Conservation (phyloP, 2,329 filamentous ascomycete genomes). For the Penicillium sp. region DNA sequence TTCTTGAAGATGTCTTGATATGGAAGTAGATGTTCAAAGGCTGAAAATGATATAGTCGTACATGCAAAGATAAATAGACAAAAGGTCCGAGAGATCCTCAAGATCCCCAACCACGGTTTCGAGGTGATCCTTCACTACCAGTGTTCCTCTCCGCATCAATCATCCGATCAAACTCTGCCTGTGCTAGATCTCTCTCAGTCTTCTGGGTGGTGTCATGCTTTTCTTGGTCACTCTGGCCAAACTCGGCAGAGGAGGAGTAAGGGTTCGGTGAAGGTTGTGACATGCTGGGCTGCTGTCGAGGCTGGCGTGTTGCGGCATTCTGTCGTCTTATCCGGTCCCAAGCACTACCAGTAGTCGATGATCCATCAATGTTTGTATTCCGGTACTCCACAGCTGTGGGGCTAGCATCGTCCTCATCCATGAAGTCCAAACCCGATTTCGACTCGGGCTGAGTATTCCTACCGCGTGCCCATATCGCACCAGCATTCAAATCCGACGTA, state of each 20-base stretch:
- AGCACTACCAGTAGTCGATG: slow-evolving; percentile 27
- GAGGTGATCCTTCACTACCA: slow-evolving; percentile 18
- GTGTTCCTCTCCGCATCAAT: slow-evolving; percentile 42
- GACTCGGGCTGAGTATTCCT: slow-evolving; percentile 7
- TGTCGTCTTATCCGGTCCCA: slow-evolving; percentile 43
- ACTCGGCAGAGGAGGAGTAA: slow-evolving; percentile 1
- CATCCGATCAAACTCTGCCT: slow-evolving; percentile 46
- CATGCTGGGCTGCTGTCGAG: slow-evolving; percentile 1
- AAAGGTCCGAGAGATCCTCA: background rate
- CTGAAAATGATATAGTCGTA: slow-evolving; percentile 10
- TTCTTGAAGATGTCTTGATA: slow-evolving; percentile 1
- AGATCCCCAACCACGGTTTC: slow-evolving; percentile 20
- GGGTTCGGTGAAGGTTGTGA: background rate
- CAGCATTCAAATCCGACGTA: background rate
- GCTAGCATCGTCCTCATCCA: slow-evolving; percentile 41
- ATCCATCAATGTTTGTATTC: slow-evolving; percentile 13
- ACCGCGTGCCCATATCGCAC: slow-evolving; percentile 9
- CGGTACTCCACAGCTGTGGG: slow-evolving; percentile 37
- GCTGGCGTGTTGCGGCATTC: slow-evolving; percentile 11
- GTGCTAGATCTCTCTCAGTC: slow-evolving; percentile 40
- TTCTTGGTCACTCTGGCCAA: slow-evolving; percentile 9
- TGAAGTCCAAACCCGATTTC: slow-evolving; percentile 28
- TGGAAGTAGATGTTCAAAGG: background rate
- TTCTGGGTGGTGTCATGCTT: slow-evolving; percentile 23
- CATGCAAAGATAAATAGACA: slow-evolving; percentile 3